Evolutionary conservation across 345 rosid species (phyloP), one percentile per base, ranked within the genome.

Genomic region (Hypericum perforatum): DNA sequence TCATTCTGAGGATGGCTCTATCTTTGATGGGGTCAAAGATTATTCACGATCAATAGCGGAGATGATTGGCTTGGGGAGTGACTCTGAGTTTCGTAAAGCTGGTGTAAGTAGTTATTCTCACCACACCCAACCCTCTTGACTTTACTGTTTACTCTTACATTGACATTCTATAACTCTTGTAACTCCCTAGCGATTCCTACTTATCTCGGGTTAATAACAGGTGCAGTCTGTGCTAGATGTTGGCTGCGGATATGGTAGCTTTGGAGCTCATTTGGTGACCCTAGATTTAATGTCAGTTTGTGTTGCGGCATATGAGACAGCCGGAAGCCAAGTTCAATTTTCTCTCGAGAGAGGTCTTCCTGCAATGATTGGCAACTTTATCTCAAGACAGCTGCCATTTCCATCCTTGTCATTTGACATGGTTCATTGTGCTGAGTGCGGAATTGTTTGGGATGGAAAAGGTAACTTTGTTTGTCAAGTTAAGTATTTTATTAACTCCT

Each of bases 281-380:
- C 61, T 89, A 52, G 78, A 84, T 56, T 45, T 92, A 61, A 86
- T 92, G 97, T 63, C 87, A 67, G 63, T 92, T 52, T 89, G 99
- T 70, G 74, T 85, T 39, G 97, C 99, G 0, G 80, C 78, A 64
- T 89, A 92, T 64, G 99, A 92, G 69, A 91, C 80, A 12, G 86
- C 89, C 51, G 97, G 97, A 54, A 92, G 97, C 72, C 97, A 92
- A 82, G 99, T 89, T 52, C 98, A 92, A 65, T 61, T 92, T 59
- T 87, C 98, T 55, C 79, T 92, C 51, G 97, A 92, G 79, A 83
- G 98, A 77, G 98, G 98, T 57, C 96, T 92, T 67, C 98, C 97
- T 10, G 95, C 97, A 15, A 83, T 92, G 79, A 88, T 92, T 63
- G 95, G 90, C 54, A 85, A 77, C 61, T 92, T 92, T 68, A 67